Base-by-base conservation (phyloP, 805 yeast genomes). In the Zygosaccharomyces pseudorouxii region DNA sequence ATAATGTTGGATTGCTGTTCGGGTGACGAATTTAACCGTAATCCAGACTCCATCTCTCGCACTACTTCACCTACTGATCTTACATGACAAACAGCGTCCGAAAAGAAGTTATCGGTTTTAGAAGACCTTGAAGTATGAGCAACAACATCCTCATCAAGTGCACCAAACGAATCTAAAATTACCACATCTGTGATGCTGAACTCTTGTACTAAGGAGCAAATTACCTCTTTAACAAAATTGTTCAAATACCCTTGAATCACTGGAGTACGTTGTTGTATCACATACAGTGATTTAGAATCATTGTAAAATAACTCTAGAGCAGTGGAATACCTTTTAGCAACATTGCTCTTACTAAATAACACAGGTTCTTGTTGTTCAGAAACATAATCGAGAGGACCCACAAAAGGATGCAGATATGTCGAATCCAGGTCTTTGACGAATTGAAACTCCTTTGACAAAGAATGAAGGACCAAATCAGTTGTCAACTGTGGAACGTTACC, bases 401-500 rank as follows among this genome's bases (percentile, higher is more conserved):
- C 82, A 68, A 92, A 88, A 2, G 98, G 96, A 60, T 85, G 86
- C 7, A 89, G 65, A 54, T 72, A 78, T 2, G 70, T 64, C 45
- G 81, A 82, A 57, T 85, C 84, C 25, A 90, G 66, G 12, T 77
- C 60, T 9, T 77, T 80, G 3, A 83, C 72, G 33, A 76, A 77
- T 48, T 65, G 53, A 49, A 83, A 77, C 4, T 71, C 73, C 20
- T 77, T 67, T n/a, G 82, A 79, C 35, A 51, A 36, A 5, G 70
- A 64, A 57, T 84, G 84, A 8, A 89, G 71, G 22, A 92, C 67
- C 27, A 90, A 71, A 64, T 90, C 98, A 5, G 78, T 65, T 0
- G 90, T 68, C 42, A 92, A 69, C 64, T 93, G 99, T 0, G 98
- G 95, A 3, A 89, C 84, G 59, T 92, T 93, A 6, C 96, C 98